phyloP scores from a whole-genome alignment of 768 basidiomycete species.

The Cyclocybe aegerita region DNA sequence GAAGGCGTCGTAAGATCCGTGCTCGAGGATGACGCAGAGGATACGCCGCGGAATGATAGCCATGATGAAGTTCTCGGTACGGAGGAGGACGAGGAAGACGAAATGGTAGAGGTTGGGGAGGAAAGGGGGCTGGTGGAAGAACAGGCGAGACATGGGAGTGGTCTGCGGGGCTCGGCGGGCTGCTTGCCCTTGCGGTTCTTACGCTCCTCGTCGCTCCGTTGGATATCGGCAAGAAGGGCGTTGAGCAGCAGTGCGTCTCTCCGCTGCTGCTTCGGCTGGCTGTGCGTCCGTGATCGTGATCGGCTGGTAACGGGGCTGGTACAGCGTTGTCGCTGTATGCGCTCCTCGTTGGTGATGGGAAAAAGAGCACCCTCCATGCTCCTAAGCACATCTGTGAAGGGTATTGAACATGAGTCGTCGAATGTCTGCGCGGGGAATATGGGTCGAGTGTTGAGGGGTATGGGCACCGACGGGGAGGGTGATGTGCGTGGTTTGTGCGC shows the following conservation, averaged over 20 bases:
- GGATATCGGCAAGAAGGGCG: slow-evolving; percentile 40
- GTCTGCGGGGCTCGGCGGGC: slow-evolving; percentile 18
- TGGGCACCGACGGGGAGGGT: slow-evolving; percentile 1
- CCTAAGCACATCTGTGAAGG: slow-evolving; percentile 55
- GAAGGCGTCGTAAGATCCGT: slow-evolving; percentile 36
- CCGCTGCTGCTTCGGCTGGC: slow-evolving; percentile 16
- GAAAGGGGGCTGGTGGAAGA: slow-evolving; percentile 13
- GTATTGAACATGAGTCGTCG: slow-evolving; percentile 39
- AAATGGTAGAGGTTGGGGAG: slow-evolving; percentile 22
- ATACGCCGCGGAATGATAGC: slow-evolving; percentile 23
- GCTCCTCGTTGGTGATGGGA: slow-evolving; percentile 34
- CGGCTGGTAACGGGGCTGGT: slow-evolving; percentile 9
- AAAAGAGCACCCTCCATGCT: slow-evolving; percentile 64
- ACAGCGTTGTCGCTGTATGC: slow-evolving; percentile 7
- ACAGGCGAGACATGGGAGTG: slow-evolving; percentile 18
- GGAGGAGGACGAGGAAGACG: slow-evolving; percentile 21
- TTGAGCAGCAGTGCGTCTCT: slow-evolving; percentile 39
- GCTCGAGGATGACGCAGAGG: slow-evolving; percentile 27
- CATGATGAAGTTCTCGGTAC: slow-evolving; percentile 29
- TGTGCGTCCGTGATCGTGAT: slow-evolving; percentile 20
- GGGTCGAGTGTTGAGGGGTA: slow-evolving; percentile 23
- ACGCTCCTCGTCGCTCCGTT: slow-evolving; percentile 40
- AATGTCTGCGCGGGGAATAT: slow-evolving; percentile 24
- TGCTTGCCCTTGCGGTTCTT: slow-evolving; percentile 36
- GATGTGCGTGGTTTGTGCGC: slow-evolving; percentile 18